These are phyloP conservation scores for Nicotiana attenuata DNA, from an alignment of 257 asterid genomes.

Conservation along the genomic window DNA sequence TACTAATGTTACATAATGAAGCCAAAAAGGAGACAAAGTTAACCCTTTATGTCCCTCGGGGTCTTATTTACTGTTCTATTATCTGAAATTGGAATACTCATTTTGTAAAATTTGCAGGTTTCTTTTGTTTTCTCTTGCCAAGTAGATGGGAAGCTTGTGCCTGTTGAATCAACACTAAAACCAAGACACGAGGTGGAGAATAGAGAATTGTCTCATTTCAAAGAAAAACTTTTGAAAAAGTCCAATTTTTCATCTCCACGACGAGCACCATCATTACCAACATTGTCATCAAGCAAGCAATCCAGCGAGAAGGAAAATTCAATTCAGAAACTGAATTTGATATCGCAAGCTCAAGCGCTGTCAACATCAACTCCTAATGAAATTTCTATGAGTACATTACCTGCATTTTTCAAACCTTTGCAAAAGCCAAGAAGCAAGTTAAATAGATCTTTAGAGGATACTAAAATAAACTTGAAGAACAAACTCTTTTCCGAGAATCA, in stretches of 20 bases:
- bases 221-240: slow-evolving; percentile 8
- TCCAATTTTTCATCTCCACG: slow-evolving; percentile 9
- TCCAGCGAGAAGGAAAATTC: slow-evolving; percentile 28
- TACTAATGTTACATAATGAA: not conserved
- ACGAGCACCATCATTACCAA: not conserved
- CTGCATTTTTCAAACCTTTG: slow-evolving; percentile 35
- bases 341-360: slow-evolving; percentile 28
- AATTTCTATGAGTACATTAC: slow-evolving; percentile 22
- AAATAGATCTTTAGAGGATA: slow-evolving; percentile 45
- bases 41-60: not conserved
- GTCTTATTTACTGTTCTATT: slow-evolving; percentile 7
- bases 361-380: slow-evolving; percentile 30
- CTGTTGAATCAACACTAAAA: slow-evolving; percentile 57
- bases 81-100: not conserved
- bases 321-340: slow-evolving; percentile 24
- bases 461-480: slow-evolving; percentile 20
- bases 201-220: slow-evolving; percentile 24
- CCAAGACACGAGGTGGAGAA: slow-evolving; percentile 26
- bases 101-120: slow-evolving; percentile 46
- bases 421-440: slow-evolving; percentile 36
- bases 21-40: not conserved
- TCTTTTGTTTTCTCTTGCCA: slow-evolving; percentile 93
- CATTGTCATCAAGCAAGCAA: not conserved
- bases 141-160: slow-evolving; percentile 87
- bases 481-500: slow-evolving; percentile 28